These are phyloP conservation scores for Periconia digitata DNA, from an alignment of 2,329 filamentous ascomycete species.

Conservation along the genomic window DNA sequence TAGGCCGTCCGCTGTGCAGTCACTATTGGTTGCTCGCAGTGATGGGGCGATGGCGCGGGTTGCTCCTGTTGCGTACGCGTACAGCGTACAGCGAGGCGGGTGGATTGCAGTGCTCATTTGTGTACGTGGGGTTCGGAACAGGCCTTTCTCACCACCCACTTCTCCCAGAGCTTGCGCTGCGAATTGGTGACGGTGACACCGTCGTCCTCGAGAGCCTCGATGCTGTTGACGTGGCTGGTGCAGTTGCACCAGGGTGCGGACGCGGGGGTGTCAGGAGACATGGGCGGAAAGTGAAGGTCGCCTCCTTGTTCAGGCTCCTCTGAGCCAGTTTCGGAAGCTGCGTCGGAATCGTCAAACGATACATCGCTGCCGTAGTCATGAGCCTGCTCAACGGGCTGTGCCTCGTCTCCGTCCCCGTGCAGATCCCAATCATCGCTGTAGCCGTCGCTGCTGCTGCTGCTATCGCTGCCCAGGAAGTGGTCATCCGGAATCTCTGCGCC, in stretches of 20 bases:
- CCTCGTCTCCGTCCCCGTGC: conserved; percentile 33
- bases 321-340: conserved; percentile 35
- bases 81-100: not conserved
- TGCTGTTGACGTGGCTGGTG: conserved; percentile 43
- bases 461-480: conserved; percentile 46
- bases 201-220: conserved; percentile 53
- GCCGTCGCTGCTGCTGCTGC: conserved; percentile 45
- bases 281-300: conserved; percentile 49
- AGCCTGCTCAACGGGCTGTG: conserved; percentile 17
- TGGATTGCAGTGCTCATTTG: conserved; percentile 26
- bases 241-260: conserved; percentile 52
- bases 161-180: conserved; percentile 59
- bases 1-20: not conserved
- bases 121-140: conserved; percentile 48
- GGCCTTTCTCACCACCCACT: conserved; percentile 52
- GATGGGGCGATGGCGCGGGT: not conserved
- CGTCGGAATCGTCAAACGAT: conserved; percentile 35
- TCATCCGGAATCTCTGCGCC: conserved; percentile 54
- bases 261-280: conserved; percentile 50
- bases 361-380: conserved; percentile 35
- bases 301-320: conserved; percentile 43
- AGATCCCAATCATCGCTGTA: conserved; percentile 40
- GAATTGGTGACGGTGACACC: conserved; percentile 49
- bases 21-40: not conserved
- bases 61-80: not conserved